Base-by-base conservation (phyloP, 2,329 filamentous ascomycete genomes). In the Penicillium polonicum region DNA sequence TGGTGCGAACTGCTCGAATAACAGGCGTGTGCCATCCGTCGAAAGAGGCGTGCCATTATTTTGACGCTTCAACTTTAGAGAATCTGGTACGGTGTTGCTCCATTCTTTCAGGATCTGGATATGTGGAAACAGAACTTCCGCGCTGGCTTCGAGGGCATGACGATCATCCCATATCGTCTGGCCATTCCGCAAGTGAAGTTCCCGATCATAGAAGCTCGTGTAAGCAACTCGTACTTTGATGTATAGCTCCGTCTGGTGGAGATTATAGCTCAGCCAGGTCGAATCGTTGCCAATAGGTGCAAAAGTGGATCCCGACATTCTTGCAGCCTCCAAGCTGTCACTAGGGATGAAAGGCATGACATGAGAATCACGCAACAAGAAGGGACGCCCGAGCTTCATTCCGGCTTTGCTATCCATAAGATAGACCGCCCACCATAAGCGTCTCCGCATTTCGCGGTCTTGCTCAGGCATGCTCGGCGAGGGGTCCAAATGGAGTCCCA, bases 381-480 rank as follows among this genome's bases (percentile, higher is more conserved):
- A 65, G 1, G 64, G 63, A 2, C 64, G 64, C 4, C 64, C 64
- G 19, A 66, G 60, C 31, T 65, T 66, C 63, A 66, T 65, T 2
- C 52, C 51, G 1, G 43, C 29, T 46, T 81, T 81, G 57, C 70
- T 76, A 50, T 85, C 83, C 17, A 83, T 66, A 1, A 72, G 69
- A 63, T 78, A 83, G 1, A 85, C 63, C 0, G 68, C 69, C 81
- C 81, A 84, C 82, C 82, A 85, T 13, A 84, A 58, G 0, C 81
- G 73, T 60, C 77, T 80, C 5, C 79, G 77, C 57, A 82, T 66
- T 60, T 83, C 80, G 19, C 74, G 63, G 48, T 79, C 68, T 0
- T 58, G 49, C 4, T 54, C 59, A 0, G 76, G 67, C 48, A 79
- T 58, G 48, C 67, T 60, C 9, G 60, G 55, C 0, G 75, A 68